Evolutionary conservation across 345 rosid genomes (phyloP), one percentile per base, ranked within the genome.

Genomic region (Eucalyptus paniculata): DNA sequence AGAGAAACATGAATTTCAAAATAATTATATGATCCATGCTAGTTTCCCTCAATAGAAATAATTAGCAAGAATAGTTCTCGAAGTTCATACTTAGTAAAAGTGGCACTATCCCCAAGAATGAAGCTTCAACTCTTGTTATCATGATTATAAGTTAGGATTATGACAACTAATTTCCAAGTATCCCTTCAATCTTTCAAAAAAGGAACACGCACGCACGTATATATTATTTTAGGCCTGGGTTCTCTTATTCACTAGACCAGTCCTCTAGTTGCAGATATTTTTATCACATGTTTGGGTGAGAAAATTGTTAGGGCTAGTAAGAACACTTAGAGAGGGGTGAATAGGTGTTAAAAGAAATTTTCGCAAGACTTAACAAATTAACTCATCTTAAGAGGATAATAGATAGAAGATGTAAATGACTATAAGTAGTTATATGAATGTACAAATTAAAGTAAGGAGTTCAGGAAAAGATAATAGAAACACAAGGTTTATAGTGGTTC

Each of bases 251-350:
- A 69, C 21, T 37, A 34, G 13, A 34, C 44, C 26, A 34, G 24
- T 69, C 81, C 81, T 69, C 21, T 69, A 69, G 40, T 69, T 69
- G 81, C 7, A 69, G 13, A 34, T 69, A 69, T 69, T 69, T 34
- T 69, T 69, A 19, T 69, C 24, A 69, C 37, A 34, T 34, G 2
- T 34, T 2, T 34, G 8, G 17, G 50, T 23, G 87, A 77, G 90
- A 72, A 53, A 91, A 92, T 90, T 92, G 24, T 53, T 53, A 53
- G 2, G 5, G 5, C 1, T 53, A 53, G 11, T 53, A 53, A 53
- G 58, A 53, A 53, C 0, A 53, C 24, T 0, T 19, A 53, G 24
- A 53, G 0, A 0, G 21, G 58, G 11, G 11, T 53, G 2, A 8
- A 53, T 53, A 53, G 5, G 26, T 4, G 26, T 21, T 53, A 53